Evolutionary conservation across 495 filamentous ascomycete species (phyloP), one percentile per base, ranked within the genome.

Genomic region (Annulohypoxylon bovei): DNA sequence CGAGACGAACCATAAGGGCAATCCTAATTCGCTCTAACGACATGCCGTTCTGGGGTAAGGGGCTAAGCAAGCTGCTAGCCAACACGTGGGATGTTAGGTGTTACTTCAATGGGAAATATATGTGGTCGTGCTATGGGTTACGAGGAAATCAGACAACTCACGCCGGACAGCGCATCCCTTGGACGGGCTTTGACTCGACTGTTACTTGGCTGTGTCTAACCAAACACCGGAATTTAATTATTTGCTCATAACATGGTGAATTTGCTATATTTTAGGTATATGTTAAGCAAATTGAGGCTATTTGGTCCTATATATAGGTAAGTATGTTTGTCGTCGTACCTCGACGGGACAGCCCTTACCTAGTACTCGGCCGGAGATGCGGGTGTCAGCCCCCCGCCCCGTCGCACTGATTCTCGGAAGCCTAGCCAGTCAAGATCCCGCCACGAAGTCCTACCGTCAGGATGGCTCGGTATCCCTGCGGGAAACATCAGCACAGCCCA

Each of bases 1-100:
- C 33, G 27, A 32, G 16, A 32, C 59, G 53, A 64, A 72, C 60
- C 37, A 60, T 12, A 54, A 30, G 16, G 25, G 12, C 14, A 46
- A 60, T 14, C 3, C 46, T 53, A 25, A 42, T 40, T 53, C 20
- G 33, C 22, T 20, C 60, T 25, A 66, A 62, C 62, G 35, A 39
- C 23, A 28, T 53, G n/a, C 62, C 16, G 30, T 33, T 33, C 39
- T 57, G 3, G 58, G 32, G 25, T 30, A 25, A 25, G 46, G 23
- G 23, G 20, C n/a, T n/a, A n/a, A n/a, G n/a, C 3, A 12, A 33
- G 35, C 5, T 18, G 18, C 39, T 4, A 25, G 37, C 50, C 25
- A 47, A 49, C 57, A 61, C 18, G 12, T 22, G 11, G 27, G 18
- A 49, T 16, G 27, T 8, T 28, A 47, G 5, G 27, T 32, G 50